Evolutionary conservation across 768 basidiomycete species (phyloP).

Genomic region (Terana coerulea): DNA sequence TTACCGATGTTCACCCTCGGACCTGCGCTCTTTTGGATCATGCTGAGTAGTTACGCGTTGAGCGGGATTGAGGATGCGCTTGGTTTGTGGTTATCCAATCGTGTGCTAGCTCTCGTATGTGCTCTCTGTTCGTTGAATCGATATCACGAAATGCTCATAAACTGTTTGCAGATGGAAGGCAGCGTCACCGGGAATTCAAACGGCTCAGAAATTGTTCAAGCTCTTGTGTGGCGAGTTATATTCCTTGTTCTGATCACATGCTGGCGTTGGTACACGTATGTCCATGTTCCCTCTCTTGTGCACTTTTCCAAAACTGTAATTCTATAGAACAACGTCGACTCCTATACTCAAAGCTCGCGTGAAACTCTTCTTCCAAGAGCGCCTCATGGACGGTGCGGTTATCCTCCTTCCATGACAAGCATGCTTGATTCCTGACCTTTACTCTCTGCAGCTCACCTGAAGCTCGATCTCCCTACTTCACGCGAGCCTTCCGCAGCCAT

Average conservation of each 20-base stretch:
- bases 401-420: background rate
- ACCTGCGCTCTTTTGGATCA: background rate
- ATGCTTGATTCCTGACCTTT: background rate
- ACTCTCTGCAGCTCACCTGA: background rate
- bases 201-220: background rate
- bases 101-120: background rate
- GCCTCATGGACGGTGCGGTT: background rate
- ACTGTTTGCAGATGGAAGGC: background rate
- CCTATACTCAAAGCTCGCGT: background rate
- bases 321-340: background rate
- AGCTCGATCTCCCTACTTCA: background rate
- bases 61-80: background rate
- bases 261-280: background rate
- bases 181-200: background rate
- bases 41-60: background rate
- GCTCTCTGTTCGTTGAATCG: background rate
- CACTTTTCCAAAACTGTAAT: background rate
- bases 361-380: conserved; percentile 1
- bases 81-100: background rate
- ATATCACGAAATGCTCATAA: background rate
- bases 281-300: background rate
- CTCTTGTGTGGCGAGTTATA: background rate
- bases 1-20: background rate
- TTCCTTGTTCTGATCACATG: background rate
- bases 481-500: background rate